Base-by-base conservation (phyloP, 225 moss, liverwort and hornwort species). In the Polytrichum formosum region DNA sequence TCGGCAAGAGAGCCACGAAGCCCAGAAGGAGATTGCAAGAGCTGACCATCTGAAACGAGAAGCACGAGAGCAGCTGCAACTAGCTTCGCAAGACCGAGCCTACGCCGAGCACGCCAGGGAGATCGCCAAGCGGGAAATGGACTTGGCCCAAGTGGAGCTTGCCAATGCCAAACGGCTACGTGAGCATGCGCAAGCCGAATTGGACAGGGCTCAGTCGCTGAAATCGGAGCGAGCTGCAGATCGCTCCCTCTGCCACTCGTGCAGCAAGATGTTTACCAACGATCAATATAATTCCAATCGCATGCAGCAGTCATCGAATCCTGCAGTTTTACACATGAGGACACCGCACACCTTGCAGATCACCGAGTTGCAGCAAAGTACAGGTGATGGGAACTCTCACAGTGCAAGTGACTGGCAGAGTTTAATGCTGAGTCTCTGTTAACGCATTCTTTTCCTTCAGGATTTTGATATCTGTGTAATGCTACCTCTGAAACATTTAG, bases 101-200 rank as follows among this genome's bases (percentile, higher is more conserved):
- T 82, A 87, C 27, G 80, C 82, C 4, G 84, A 82, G 2, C 72
- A 74, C 27, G 70, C 80, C 31, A 72, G 77, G n/a, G 79, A 84
- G 67, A 68, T 71, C 27, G 77, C 88, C 2, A 88, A 84, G 73
- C 72, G 84, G 10, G 84, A 82, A 46, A 76, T 76, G 65, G 87
- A 87, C 31, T 46, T 87, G 7, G 78, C 83, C 8, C 83, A 87
- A 74, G 75, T 81, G 20, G 87, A 87, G 73, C 81, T 83, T 25
- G 68, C 61, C 23, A 73, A 68, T 56, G 87, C 87, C 2, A 87
- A 87, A 73, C 73, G 83, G 62, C 71, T 81, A 18, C 67, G 87
- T 28, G 81, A 83, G 76, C 81, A 78, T 28, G 78, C 83, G 17
- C 78, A 79, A 8, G 59, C 68, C 4, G 87, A 87, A 16, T 53